These are phyloP conservation scores for Sporisorium reilianum DNA, from an alignment of 1,284 basidiomycete genomes.

Conservation along the genomic window DNA sequence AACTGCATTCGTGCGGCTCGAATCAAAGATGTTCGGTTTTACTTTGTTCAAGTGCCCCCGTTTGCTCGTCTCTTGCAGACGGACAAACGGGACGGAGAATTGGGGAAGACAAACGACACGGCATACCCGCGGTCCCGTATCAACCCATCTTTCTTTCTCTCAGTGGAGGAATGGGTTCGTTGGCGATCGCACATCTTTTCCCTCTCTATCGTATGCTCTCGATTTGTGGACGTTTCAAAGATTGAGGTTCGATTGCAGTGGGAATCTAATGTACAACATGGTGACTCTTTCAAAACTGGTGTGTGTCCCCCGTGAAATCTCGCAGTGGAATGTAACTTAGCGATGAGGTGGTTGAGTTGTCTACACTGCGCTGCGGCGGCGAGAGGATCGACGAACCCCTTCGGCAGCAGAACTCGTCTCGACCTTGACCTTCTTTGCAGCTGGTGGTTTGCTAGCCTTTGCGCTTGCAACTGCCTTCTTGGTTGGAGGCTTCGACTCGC, in stretches of 20 bases:
- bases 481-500: background rate
- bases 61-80: background rate
- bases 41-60: conserved; percentile 24
- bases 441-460: conserved; percentile 4
- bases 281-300: background rate
- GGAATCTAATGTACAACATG: background rate
- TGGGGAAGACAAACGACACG: conserved; percentile 49
- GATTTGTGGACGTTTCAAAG: background rate
- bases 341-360: too few species aligned
- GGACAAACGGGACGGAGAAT: conserved; percentile 29
- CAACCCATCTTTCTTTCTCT: conserved; percentile 41
- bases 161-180: conserved; percentile 53
- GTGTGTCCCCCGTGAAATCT: background rate
- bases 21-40: conserved; percentile 53
- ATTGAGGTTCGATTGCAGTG: background rate
- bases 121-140: conserved; percentile 44
- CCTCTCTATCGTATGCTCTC: background rate
- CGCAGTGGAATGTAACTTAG: too few species aligned
- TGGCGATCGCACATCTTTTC: conserved; percentile 39
- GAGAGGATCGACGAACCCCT: conserved; percentile 31
- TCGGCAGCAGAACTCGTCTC: conserved; percentile 6
- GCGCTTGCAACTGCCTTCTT: background rate
- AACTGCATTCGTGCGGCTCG: conserved; percentile 9
- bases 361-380: conserved; percentile 17
- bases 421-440: conserved; percentile 19